phyloP scores from a whole-genome alignment of 805 yeast species.

The Candida awuae region DNA sequence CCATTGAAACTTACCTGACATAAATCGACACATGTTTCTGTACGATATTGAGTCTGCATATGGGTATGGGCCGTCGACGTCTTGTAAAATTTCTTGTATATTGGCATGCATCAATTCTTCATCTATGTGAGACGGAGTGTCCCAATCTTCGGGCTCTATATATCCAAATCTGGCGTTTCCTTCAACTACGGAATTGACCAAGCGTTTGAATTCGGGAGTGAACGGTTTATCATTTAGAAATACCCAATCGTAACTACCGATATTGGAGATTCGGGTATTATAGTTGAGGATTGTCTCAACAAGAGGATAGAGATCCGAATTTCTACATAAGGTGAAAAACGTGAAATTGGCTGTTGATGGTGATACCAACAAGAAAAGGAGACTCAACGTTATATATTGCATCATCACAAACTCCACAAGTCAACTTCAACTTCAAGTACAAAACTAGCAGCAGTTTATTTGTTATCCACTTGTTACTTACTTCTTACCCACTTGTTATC shows the following conservation, averaged over 20 bases:
- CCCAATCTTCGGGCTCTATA: conserved; percentile 60
- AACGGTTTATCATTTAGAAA: conserved; percentile 67
- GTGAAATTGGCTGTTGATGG: conserved; percentile 41
- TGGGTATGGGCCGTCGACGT: conserved; percentile 37
- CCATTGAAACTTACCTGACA: conserved; percentile 75
- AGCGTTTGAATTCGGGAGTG: conserved; percentile 42
- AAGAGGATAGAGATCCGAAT: conserved; percentile 51
- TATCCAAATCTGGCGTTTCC: conserved; percentile 58
- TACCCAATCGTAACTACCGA: conserved; percentile 69
- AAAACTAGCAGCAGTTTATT: no score
- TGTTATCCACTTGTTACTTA: no score
- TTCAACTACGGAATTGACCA: conserved; percentile 43
- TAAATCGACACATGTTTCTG: conserved; percentile 86
- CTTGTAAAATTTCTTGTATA: conserved; percentile 16
- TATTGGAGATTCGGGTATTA: conserved; percentile 57
- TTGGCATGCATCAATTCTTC: conserved; percentile 13
- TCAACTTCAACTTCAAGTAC: no score
- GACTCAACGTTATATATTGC: neutral
- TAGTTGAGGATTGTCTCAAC: conserved; percentile 52
- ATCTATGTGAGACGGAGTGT: conserved; percentile 41
- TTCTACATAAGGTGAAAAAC: conserved; percentile 62
- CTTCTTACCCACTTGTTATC: no score
- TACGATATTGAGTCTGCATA: conserved; percentile 57
- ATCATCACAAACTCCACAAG: no score
- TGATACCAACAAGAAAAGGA: neutral